Conservation (phyloP, 2,329 filamentous ascomycete genomes). For the Calonectria crousiana region DNA sequence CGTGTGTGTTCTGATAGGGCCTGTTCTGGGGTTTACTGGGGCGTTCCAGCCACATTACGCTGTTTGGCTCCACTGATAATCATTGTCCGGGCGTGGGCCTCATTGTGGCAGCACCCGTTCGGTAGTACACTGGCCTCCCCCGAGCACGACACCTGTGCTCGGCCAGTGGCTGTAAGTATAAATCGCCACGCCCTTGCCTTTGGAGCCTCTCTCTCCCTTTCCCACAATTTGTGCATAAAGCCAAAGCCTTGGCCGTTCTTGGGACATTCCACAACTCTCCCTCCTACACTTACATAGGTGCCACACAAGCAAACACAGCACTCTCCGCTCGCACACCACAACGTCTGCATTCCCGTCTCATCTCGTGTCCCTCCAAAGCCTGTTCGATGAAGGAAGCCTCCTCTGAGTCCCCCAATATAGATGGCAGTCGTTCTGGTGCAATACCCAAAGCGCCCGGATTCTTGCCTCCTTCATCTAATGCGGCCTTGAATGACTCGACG, state of each 20-base stretch:
- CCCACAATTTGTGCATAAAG: slow-evolving; percentile 11
- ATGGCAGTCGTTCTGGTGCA: slow-evolving; percentile 69
- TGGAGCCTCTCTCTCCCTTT: neutral
- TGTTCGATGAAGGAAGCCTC: slow-evolving; percentile 74
- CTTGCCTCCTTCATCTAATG: slow-evolving; percentile 29
- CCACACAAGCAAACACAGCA: neutral
- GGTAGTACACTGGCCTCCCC: neutral
- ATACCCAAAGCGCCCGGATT: slow-evolving; percentile 67
- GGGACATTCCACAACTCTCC: neutral
- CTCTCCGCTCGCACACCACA: neutral
- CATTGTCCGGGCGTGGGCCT: neutral
- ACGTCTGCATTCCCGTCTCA: neutral
- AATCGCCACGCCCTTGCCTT: slow-evolving; percentile 10
- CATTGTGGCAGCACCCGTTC: neutral
- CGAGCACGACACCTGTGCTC: neutral
- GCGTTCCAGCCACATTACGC: slow-evolving; percentile 25
- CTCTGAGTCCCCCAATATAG: slow-evolving; percentile 65
- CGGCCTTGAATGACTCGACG: slow-evolving; percentile 36
- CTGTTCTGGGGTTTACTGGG: neutral
- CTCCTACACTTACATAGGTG: slow-evolving; percentile 1
- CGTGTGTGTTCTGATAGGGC: neutral
- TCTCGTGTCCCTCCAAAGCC: slow-evolving; percentile 36
- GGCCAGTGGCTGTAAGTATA: slow-evolving; percentile 10
- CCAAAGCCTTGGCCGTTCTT: slow-evolving; percentile 4
- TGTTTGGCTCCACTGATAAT: slow-evolving; percentile 14